Evolutionary conservation across 495 filamentous ascomycete genomes (phyloP), one percentile per base, ranked within the genome.

Genomic region (Penicillium daleae): DNA sequence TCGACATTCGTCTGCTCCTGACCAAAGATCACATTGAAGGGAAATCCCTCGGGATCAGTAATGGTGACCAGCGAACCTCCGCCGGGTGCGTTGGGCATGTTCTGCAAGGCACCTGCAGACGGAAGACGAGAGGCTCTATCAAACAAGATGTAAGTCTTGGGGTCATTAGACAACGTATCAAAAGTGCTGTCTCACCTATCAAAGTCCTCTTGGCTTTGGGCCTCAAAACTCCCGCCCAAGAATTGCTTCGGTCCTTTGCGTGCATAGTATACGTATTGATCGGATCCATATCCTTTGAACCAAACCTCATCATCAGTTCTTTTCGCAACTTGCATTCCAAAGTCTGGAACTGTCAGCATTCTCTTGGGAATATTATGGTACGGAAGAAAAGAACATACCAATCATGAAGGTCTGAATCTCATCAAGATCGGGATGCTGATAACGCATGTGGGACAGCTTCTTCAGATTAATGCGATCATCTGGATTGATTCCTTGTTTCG

Each of bases 211-310:
- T 81, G 76, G 7, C 78, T 82, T 56, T 85, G 83, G 51, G 87
- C 86, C 17, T 74, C 81, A 58, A 83, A 87, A 7, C 74, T 78
- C 0, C 78, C 76, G 7, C 86, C 86, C 6, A 83, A 76, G 58
- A 86, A 89, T 58, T 79, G 75, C 68, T 80, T 79, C 42, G 75
- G 69, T 0, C 79, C 77, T 40, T 79, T 79, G 21, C 69, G 73
- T 29, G 82, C 74, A 63, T 80, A 83, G 15, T 86, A 74, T 10
- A 86, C 72, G 64, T 84, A 87, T 15, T 83, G 85, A 52, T 87
- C 85, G 21, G 75, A 71, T 17, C 86, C 85, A 65, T 86, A 86
- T 6, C 86, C 86, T 22, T 82, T 76, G 70, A 78, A 86, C 76
- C 82, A 88, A 21, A 86, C 79, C 55, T 78, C 80, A 49, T 80